Conservation (phyloP, 805 yeast species). For the Maudiozyma barnettii region DNA sequence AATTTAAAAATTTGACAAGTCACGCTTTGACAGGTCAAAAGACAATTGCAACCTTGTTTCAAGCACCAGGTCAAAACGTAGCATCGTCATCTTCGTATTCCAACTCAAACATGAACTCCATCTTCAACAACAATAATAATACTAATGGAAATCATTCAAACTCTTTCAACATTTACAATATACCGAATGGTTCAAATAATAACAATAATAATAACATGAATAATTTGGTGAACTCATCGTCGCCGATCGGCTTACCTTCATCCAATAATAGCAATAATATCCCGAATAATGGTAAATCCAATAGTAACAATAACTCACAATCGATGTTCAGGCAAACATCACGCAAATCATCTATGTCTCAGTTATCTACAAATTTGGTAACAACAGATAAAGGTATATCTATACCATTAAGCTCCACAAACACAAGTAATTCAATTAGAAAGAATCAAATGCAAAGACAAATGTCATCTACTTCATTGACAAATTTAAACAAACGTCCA, state of each 20-base stretch:
- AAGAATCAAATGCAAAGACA: slow-evolving; percentile 20
- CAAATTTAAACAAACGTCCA: slow-evolving; percentile 19
- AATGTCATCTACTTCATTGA: slow-evolving; percentile 21
- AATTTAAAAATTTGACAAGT: slow-evolving; percentile 1
- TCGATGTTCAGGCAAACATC: neutral
- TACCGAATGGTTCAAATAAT: neutral
- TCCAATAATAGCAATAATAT: neutral
- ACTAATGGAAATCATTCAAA: neutral
- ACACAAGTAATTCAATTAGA: slow-evolving; percentile 21
- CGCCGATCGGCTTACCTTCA: neutral
- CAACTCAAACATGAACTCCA: neutral
- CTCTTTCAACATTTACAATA: slow-evolving; percentile 3
- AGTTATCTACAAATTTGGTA: neutral
- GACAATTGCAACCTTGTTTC: neutral
- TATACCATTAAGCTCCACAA: slow-evolving; percentile 4
- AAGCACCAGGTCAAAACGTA: neutral
- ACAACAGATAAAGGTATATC: slow-evolving; percentile 5
- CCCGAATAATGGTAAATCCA: neutral
- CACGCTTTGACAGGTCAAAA: neutral
- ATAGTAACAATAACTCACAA: neutral
- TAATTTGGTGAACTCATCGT: neutral
- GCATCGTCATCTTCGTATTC: neutral
- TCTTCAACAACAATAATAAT: neutral
- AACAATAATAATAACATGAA: neutral
- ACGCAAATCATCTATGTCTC: slow-evolving; percentile 1